Conservation (phyloP, 306 rosid species). For the Ormosia semicastrata region DNA sequence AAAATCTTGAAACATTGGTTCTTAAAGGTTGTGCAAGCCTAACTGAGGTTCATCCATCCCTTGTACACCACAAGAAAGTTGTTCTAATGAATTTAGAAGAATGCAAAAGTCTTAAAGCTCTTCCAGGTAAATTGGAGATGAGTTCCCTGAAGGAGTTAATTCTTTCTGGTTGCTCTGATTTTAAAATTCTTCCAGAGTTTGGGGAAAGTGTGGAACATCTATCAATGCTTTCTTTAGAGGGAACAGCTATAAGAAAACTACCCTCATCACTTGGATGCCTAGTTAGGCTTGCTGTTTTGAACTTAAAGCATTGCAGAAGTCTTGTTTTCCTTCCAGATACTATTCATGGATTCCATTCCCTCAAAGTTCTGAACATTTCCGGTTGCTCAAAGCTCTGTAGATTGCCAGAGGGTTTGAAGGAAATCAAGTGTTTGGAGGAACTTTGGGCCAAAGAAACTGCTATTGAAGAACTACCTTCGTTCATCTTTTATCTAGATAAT, state of each 20-base stretch:
- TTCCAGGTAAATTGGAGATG: constrained; percentile 35
- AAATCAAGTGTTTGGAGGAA: constrained; percentile 24
- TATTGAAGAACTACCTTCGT: constrained; percentile 34
- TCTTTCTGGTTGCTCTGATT: constrained; percentile 34
- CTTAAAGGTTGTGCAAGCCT: constrained; percentile 37
- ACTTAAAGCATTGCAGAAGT: constrained; percentile 29
- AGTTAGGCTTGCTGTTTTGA: constrained; percentile 18
- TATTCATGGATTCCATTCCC: constrained; percentile 25
- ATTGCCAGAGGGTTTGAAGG: constrained; percentile 24
- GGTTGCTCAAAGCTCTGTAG: constrained; percentile 23
- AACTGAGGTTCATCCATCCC: constrained; percentile 26
- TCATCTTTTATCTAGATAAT: constrained; percentile 5
- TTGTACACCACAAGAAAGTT: constrained; percentile 30
- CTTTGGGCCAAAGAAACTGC: constrained; percentile 26
- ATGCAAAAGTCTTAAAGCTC: constrained; percentile 37
- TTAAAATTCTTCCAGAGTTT: constrained; percentile 33
- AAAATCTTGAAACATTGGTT: constrained; percentile 34
- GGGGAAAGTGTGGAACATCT: constrained; percentile 21
- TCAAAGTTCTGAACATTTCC: constrained; percentile 24
- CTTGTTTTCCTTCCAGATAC: constrained; percentile 36
- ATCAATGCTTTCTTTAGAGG: constrained; percentile 13
- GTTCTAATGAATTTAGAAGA: constrained; percentile 21
- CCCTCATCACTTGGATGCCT: constrained; percentile 32
- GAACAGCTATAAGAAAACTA: constrained; percentile 24
- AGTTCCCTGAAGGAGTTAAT: constrained; percentile 16